Evolutionary conservation across 176 grass and related monocot species (phyloP).

Genomic region (Coix lacrymajobi): DNA sequence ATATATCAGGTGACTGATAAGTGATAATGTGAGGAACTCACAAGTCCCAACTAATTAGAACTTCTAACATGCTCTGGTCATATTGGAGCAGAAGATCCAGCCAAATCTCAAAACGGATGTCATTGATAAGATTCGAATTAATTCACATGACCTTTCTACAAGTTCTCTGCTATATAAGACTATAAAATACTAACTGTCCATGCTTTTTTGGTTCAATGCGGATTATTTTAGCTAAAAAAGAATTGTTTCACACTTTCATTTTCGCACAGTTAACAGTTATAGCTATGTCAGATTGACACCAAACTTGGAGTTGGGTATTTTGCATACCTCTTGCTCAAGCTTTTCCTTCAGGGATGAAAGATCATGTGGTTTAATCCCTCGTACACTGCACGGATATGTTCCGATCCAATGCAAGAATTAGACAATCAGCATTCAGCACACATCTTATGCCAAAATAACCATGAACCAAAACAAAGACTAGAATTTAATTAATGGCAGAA

Average conservation of each 20-base stretch:
- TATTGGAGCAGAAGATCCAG: constrained; percentile 11
- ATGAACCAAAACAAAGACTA: not conserved
- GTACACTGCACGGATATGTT: constrained; percentile 47
- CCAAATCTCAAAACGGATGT: not conserved
- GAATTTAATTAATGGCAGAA: constrained; percentile 12
- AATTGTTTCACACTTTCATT: not conserved
- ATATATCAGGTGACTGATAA: constrained; percentile 8
- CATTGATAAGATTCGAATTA: not conserved
- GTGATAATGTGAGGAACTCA: not conserved
- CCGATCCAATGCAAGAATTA: constrained; percentile 16
- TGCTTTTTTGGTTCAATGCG: not conserved
- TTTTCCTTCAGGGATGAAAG: constrained; percentile 73
- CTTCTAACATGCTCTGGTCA: not conserved
- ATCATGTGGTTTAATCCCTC: constrained; percentile 85
- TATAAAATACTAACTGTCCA: not conserved
- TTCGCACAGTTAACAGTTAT: not conserved
- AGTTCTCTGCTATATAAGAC: not conserved
- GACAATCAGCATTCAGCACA: constrained; percentile 5
- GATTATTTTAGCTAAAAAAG: constrained; percentile 22
- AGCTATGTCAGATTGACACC: not conserved
- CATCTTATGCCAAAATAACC: constrained; percentile 13
- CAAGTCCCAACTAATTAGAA: constrained; percentile 8
- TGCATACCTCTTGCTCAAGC: constrained; percentile 78
- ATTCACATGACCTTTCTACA: not conserved
- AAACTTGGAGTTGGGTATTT: constrained; percentile 9